phyloP scores from a whole-genome alignment of 108 stramenopile genomes.

The Conticribra guillardii region DNA sequence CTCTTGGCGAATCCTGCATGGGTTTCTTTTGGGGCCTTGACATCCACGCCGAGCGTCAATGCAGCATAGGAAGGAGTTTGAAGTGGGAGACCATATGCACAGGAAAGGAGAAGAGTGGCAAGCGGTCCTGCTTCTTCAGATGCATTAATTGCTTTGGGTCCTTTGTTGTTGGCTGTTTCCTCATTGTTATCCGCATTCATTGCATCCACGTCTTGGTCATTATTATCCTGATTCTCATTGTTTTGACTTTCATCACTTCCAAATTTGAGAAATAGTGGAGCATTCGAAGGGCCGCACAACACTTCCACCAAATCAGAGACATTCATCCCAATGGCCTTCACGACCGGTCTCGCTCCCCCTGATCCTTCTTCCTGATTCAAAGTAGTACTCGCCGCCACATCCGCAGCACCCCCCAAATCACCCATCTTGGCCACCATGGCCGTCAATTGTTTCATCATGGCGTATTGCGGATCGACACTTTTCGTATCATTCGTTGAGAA shows the following conservation, averaged over 20 bases:
- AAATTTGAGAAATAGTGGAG: slow-evolving; percentile 58
- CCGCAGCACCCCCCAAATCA: slow-evolving; percentile 62
- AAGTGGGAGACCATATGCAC: slow-evolving; percentile 69
- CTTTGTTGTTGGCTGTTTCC: slow-evolving; percentile 5
- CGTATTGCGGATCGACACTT: slow-evolving; percentile 60
- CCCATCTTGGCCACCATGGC: slow-evolving; percentile 83
- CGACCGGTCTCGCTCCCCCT: slow-evolving; percentile 35
- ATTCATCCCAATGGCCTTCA: slow-evolving; percentile 55
- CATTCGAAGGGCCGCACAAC: slow-evolving; percentile 59
- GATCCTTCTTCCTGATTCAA: not conserved
- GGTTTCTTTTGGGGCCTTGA: slow-evolving; percentile 38
- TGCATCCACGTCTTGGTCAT: not conserved
- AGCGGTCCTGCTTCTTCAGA: slow-evolving; percentile 55
- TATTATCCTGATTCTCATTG: not conserved
- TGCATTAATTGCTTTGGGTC: slow-evolving; percentile 32
- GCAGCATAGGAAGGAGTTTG: slow-evolving; percentile 83
- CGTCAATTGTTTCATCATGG: slow-evolving; percentile 58
- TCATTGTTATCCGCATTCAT: slow-evolving; percentile 4
- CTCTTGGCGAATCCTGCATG: slow-evolving; percentile 66
- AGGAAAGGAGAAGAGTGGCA: slow-evolving; percentile 57
- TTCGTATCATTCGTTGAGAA: slow-evolving; percentile 46
- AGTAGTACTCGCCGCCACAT: slow-evolving; percentile 14
- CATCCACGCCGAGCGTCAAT: slow-evolving; percentile 74
- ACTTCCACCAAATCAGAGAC: slow-evolving; percentile 64
- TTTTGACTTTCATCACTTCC: slow-evolving; percentile 9